Conservation (phyloP, 2,329 filamentous ascomycete species). For the Talaromyces marneffei region DNA sequence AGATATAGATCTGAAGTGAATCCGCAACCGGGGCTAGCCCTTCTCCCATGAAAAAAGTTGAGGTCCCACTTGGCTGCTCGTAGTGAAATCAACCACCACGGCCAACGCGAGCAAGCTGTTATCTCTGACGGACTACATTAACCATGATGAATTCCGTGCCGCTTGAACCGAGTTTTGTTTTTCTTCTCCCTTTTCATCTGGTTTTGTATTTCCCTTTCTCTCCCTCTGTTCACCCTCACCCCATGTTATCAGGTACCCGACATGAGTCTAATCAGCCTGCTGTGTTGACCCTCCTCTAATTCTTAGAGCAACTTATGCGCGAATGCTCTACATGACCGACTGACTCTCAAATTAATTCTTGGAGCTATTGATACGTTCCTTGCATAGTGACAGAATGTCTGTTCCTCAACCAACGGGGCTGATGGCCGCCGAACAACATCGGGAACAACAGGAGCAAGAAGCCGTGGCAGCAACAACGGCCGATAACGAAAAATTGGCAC, state of each 20-base stretch:
- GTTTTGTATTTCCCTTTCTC: no score
- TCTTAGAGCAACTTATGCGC: background rate
- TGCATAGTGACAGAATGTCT: background rate
- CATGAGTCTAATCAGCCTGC: background rate
- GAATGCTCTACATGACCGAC: background rate
- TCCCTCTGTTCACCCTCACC: background rate
- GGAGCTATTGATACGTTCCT: background rate
- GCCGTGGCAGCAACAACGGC: background rate
- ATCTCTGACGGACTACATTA: background rate
- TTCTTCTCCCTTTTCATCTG: background rate
- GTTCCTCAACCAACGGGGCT: background rate
- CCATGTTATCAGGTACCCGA: background rate
- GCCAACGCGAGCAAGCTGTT: background rate
- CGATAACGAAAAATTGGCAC: background rate
- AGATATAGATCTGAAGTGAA: background rate
- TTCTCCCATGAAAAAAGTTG: background rate
- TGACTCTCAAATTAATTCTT: background rate
- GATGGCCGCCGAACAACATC: constrained; percentile 2
- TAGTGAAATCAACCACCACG: background rate
- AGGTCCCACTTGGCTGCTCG: constrained; percentile 1
- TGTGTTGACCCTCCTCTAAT: background rate
- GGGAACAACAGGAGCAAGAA: background rate
- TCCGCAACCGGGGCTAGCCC: background rate
- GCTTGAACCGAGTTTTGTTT: background rate
- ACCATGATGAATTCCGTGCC: background rate